Base-by-base conservation (phyloP, 1,139 yeast genomes). In the Geotrichum cucujoidarum region DNA sequence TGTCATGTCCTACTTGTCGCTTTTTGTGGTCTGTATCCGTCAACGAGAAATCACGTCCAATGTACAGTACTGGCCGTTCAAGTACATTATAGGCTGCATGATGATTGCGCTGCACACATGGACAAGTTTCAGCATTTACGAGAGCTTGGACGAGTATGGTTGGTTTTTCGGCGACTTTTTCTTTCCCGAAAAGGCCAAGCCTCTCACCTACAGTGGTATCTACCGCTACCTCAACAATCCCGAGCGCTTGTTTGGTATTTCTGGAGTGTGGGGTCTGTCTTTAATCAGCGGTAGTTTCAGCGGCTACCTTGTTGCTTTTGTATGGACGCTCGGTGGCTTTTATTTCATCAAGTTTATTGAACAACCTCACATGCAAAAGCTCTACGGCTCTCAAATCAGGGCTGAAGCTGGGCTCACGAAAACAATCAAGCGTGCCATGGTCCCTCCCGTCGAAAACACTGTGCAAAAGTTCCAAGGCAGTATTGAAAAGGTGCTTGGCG, bases 91-190 rank as follows among this genome's bases (percentile, higher is more conserved):
- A 30, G 88, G 89, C 2, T 52, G 62, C 0, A 66, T 76, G 55
- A 68, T 84, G 41, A 70, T 83, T 18, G 60, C 75, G 10, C 71
- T 88, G 38, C 95, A 86, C 60, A 63, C 76, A 24, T 81, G 90
- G 86, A 83, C 89, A 35, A 80, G 84, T 57, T 62, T 73, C 32
- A 84, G 89, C 16, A 84, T 86, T 37, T 75, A 81, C 56, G 80
- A 80, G 49, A 82, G 87, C 55, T 79, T 86, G 56, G 94, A 94
- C 3, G 85, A 83, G 55, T 85, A 83, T 64, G 95, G 95, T 14
- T 86, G 95, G 95, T 86, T 85, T 60, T 86, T 83, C 62, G 95
- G 95, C 51, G 95, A 86, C 63, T 86, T 86, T 66, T 86, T 86
- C 64, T 72, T 84, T 56, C 82, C 86, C 31, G 71, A 78, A 29